Evolutionary conservation across 176 grass and related monocot species (phyloP), one percentile per base, ranked within the genome.

Genomic region (Lolium perenne): DNA sequence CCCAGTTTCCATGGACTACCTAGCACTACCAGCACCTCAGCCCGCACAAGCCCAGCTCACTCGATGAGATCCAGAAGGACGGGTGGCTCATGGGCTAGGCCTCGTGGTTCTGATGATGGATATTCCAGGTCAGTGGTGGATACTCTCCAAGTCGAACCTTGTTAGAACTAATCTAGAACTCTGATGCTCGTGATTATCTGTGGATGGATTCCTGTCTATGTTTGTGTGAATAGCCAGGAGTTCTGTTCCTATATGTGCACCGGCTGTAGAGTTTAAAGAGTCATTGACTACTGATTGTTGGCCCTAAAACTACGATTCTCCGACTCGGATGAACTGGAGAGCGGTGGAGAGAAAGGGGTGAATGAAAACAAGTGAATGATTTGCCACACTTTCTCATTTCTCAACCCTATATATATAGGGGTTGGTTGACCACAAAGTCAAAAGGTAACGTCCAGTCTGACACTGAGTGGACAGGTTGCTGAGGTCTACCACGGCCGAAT

Each of bases 51-150:
- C 74, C 87, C 84, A 10, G 82, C 90, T 83, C 86, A 92, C 32
- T 98, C 93, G 55, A 86, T 95, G 90, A 93, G 93, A 89, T 98
- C 91, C 17, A 94, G 91, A 74, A 84, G 81, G 58, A 69, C 86
- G 17, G 89, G 88, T 87, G 92, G 87, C 56, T 91, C 96, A 79
- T 98, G 96, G 96, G 96, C 96, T 26, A 91, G 92, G 74, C 90
- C 93, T 83, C 93, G 93, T 4, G 84, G 84, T 54, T 98, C 96
- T 87, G 96, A 98, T 91, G 96, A 98, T 86, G 96, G 96, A 26
- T 98, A 95, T 89, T 94, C 93, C 76, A 98, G 93, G 96, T 95
- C 51, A 80, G 81, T 80, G 26, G 11, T 68, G 20, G 47, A 83
- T 74, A 74, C 5, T 87, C 55, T 70, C 80, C 25, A 81, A 20